Evolutionary conservation across 371 early-diverging fungal species (phyloP), one percentile per base, ranked within the genome.

Genomic region (Choanephora cucurbitarum): DNA sequence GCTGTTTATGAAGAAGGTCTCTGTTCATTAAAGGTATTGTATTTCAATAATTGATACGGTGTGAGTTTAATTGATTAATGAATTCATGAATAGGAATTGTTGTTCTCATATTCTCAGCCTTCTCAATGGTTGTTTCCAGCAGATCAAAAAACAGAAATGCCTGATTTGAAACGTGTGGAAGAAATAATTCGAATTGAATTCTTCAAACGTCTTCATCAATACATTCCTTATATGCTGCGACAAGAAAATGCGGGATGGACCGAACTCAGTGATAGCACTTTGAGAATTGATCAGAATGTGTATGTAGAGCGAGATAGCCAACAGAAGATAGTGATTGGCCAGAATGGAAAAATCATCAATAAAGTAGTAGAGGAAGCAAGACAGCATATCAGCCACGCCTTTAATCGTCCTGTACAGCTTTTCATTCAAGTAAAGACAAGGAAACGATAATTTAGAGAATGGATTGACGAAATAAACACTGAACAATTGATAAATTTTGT

Each of bases 101-200:
- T 28, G 28, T 28, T 28, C 3, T 28, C 28, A 28, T 28, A 3
- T 7, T 5, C 28, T 28, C 28, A 28, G 7, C 28, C 28, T 28
- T 28, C 28, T 28, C 28, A 3, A 5, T 28, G 28, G 28, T 28
- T 28, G 7, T 28, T 28, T 28, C 7, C 28, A 28, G 28, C 28
- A 28, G 57, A 75, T n/a, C 81, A 80, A 58, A 82, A 72, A 24
- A 64, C 67, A 1, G 91, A 91, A 44, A 83, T 84, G 82, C 63
- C 89, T 3, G 84, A 81, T 45, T 62, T 87, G 55, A 77, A 77
- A 41, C 80, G 80, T 3, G 89, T 89, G 1, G 90, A 89, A 58
- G 91, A 90, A 52, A 60, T 86, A 37, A 85, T 91, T 57, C 82
- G 91, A 22, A 84, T 85, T 3, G 86, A 89, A 52, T 76, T 91